Conservation (phyloP, 306 rosid species). For the Glycine soja region DNA sequence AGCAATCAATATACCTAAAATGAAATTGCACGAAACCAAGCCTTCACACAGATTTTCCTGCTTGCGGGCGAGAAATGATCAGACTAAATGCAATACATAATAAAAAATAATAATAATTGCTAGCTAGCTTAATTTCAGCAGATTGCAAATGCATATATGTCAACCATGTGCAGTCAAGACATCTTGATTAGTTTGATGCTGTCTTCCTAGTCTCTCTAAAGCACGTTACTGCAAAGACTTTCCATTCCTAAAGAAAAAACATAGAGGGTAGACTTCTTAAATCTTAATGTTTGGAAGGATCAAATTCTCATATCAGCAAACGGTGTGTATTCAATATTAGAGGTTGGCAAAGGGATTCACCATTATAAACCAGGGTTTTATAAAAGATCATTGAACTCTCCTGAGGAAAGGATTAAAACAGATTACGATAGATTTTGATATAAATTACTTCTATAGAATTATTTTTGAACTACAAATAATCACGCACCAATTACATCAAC, state of each 20-base stretch:
- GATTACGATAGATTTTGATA: not conserved
- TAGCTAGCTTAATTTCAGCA: not conserved
- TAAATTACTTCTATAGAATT: constrained; percentile 10
- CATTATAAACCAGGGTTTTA: not conserved
- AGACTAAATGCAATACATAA: not conserved
- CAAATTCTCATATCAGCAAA: not conserved
- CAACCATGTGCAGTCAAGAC: not conserved
- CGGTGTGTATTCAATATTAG: not conserved
- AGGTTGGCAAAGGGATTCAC: not conserved
- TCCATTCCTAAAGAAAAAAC: not conserved
- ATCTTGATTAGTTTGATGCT: not conserved
- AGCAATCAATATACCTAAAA: not conserved
- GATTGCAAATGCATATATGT: not conserved
- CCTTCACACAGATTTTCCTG: no score
- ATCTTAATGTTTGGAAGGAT: not conserved
- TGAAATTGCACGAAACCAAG: not conserved
- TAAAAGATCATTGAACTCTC: not conserved
- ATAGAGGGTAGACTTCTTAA: not conserved
- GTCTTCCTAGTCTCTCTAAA: not conserved
- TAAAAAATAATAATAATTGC: no score
- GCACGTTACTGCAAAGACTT: not conserved
- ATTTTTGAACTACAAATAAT: constrained; percentile 30
- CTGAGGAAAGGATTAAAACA: not conserved
- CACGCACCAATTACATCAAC: constrained; percentile 41
- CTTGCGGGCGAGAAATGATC: not conserved